Base-by-base conservation (phyloP, 352 stramenopile genomes). In the Nothophytophthora sp. region DNA sequence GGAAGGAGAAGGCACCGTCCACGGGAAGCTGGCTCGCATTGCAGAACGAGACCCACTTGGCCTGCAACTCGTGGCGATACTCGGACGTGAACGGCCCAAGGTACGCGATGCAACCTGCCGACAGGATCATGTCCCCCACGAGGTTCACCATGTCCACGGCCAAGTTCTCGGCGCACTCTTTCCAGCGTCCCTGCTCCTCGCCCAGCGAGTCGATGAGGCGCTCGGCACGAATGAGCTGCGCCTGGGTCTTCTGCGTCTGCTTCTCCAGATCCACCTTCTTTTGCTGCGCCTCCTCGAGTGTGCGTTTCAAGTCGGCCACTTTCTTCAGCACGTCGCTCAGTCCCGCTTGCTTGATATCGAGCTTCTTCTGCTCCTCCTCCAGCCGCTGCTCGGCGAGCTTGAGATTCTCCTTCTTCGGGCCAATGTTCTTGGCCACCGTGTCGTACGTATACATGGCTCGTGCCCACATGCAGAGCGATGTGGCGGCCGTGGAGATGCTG, bases 371-470 rank as follows among this genome's bases (percentile, higher is more conserved):
- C 42, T 97, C 93, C 2, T 80, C 65, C 24, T 80, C 83, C 0
- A 98, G 81, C 1, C 90, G 78, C n/a, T 87, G 67, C 50, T 98
- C 88, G 0, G 93, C 92, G 13, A 78, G 68, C 25, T 86, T 84
- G 1, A 98, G 73, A 20, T 94, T 93, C 48, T 94, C 84, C 46
- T 96, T 95, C 64, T 98, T 98, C 0, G 93, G 93, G 10, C 69
- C 92, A 60, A 98, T 97, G 53, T 90, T 96, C 57, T 97, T 98
- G 20, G 88, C 91, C 23, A 98, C 91, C 3, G 77, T 81, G 60
- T 98, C 90, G 70, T 98, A 98, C 19, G 87, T 97, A 55, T 96
- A 93, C 85, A 98, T 97, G 5, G 92, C 92, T 13, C 89, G 75
- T 0, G 86, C 92, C 90, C 93, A 98, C 91, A 98, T 98, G 58